phyloP scores from a whole-genome alignment of 768 basidiomycete species.

The Chalciporus chontae region DNA sequence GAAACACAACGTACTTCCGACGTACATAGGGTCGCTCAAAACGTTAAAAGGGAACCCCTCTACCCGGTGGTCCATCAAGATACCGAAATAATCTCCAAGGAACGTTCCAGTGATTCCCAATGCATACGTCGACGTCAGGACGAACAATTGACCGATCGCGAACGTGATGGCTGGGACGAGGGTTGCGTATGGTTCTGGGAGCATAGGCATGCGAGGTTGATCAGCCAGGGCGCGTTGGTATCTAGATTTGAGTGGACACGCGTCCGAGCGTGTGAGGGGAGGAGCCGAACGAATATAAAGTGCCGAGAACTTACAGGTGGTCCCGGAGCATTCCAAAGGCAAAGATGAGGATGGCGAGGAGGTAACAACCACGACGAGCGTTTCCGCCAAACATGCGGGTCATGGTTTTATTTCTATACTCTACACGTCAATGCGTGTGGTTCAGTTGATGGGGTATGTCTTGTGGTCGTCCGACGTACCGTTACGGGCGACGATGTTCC shows the following conservation, averaged over 20 bases:
- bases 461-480: conserved; percentile 45
- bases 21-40: conserved; percentile 93
- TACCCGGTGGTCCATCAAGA: conserved; percentile 85
- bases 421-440: conserved; percentile 30
- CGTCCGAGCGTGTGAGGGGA: too few species aligned
- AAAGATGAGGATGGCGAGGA: conserved; percentile 83
- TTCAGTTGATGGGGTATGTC: neutral
- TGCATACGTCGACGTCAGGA: conserved; percentile 84
- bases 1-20: conserved; percentile 91
- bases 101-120: conserved; percentile 94
- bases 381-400: conserved; percentile 80
- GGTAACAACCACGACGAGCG: conserved; percentile 76
- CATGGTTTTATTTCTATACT: conserved; percentile 83
- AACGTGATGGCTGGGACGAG: conserved; percentile 61
- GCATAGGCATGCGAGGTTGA: conserved; percentile 66
- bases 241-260: conserved; percentile 36
- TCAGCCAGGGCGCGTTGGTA: conserved; percentile 72
- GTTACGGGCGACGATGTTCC: conserved; percentile 94
- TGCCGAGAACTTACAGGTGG: conserved; percentile 56
- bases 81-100: conserved; percentile 81
- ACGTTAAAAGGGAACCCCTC: conserved; percentile 97
- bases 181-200: conserved; percentile 64
- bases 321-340: conserved; percentile 83
- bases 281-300: neutral
- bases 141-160: conserved; percentile 74